phyloP scores from a whole-genome alignment of 805 yeast species.

The Zygoascus ofunaensis region DNA sequence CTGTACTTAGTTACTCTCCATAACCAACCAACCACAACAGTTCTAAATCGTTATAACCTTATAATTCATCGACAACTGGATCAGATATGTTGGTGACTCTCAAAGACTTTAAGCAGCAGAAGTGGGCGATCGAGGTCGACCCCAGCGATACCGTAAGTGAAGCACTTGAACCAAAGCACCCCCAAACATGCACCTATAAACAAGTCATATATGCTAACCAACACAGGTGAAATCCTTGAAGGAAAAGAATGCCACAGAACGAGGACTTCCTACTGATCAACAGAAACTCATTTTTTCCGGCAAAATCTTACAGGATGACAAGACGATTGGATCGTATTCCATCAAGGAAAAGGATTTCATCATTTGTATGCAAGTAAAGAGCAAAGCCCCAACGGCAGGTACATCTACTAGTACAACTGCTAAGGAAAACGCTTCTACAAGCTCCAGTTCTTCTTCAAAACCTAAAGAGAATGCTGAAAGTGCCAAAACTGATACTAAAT shows the following conservation, averaged over 20 bases:
- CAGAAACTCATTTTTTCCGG: slow-evolving; percentile 89
- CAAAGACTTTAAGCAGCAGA: slow-evolving; percentile 90
- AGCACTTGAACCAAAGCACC: no score
- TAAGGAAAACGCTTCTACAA: slow-evolving; percentile 11
- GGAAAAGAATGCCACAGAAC: slow-evolving; percentile 50
- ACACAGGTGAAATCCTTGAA: slow-evolving; percentile 14
- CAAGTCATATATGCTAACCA: not conserved
- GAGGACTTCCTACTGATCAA: slow-evolving; percentile 60
- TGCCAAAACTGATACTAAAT: slow-evolving; percentile 18
- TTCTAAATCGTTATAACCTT: no score
- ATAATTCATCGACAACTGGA: no score
- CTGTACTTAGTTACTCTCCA: no score
- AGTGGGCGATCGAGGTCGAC: slow-evolving; percentile 71
- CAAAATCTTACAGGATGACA: slow-evolving; percentile 78
- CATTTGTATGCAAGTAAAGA: slow-evolving; percentile 67
- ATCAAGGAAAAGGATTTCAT: slow-evolving; percentile 77
- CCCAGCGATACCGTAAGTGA: slow-evolving; percentile 52
- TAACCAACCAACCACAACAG: no score
- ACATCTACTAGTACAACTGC: slow-evolving; percentile 11
- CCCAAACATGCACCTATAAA: not conserved
- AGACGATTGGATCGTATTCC: slow-evolving; percentile 60
- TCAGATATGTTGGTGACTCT: slow-evolving; percentile 81
- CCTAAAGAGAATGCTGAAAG: slow-evolving; percentile 13
- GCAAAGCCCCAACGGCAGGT: slow-evolving; percentile 34
- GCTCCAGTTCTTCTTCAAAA: slow-evolving; percentile 23